A percentile compares a stretch with the other conserved stretches of the same genome.
phyloP scores from a whole-genome alignment of 2,329 filamentous ascomycete species.

The Aureobasidium sp. region DNA sequence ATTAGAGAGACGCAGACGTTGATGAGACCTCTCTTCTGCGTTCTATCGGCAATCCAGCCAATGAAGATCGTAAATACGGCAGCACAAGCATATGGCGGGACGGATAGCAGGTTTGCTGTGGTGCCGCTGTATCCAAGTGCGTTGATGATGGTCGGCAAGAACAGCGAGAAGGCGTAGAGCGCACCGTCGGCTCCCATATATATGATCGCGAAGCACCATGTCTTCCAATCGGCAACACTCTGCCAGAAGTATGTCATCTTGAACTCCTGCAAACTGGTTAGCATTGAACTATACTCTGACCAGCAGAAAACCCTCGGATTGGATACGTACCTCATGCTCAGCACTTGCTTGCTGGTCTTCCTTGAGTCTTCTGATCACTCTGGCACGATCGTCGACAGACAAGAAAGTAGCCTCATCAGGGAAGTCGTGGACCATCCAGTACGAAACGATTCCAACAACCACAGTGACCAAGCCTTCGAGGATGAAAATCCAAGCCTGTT shows the following conservation, averaged over 20 bases:
- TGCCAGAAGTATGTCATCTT: slow-evolving; percentile 64
- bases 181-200: slow-evolving; percentile 68
- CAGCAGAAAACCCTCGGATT: not conserved
- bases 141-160: slow-evolving; percentile 70
- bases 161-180: slow-evolving; percentile 67
- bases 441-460: slow-evolving; percentile 57
- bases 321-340: slow-evolving; percentile 47
- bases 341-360: slow-evolving; percentile 67
- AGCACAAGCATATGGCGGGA: slow-evolving; percentile 67
- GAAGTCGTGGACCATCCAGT: slow-evolving; percentile 77
- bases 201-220: slow-evolving; percentile 63
- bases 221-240: slow-evolving; percentile 76
- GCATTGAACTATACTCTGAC: not conserved
- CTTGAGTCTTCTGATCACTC: slow-evolving; percentile 63
- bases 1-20: slow-evolving; percentile 65
- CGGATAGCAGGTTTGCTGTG: slow-evolving; percentile 61
- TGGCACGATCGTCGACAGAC: slow-evolving; percentile 57
- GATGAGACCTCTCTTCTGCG: slow-evolving; percentile 64
- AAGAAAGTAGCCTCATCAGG: slow-evolving; percentile 68
- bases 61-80: slow-evolving; percentile 60
- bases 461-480: slow-evolving; percentile 60
- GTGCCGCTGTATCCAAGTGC: slow-evolving; percentile 51
- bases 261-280: slow-evolving; percentile 42
- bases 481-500: slow-evolving; percentile 36
- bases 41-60: slow-evolving; percentile 70